These are phyloP conservation scores for Herpetomonas tarakana DNA, from an alignment of 208 protist genomes.

Conservation along the genomic window DNA sequence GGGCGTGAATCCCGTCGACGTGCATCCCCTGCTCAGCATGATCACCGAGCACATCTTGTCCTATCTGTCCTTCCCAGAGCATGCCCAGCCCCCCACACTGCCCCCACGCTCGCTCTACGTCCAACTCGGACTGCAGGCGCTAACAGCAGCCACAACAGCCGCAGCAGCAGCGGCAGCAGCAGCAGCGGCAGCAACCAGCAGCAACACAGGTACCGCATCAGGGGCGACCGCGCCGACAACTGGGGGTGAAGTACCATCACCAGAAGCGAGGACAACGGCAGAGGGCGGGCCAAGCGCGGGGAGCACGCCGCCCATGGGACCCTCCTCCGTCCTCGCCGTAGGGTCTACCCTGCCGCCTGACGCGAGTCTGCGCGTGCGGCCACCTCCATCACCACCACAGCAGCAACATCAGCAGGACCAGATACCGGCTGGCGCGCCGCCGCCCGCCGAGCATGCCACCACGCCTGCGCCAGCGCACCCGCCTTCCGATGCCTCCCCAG, in stretches of 20 bases:
- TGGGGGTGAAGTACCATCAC: too few relatives aligned
- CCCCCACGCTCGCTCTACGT: conserved; percentile 5
- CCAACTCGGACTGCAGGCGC: background rate
- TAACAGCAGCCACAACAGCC: background rate
- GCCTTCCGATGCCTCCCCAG: background rate
- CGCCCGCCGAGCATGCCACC: background rate
- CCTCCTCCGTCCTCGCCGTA: too few relatives aligned
- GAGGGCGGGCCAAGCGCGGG: background rate
- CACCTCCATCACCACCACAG: too few relatives aligned
- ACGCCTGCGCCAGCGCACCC: background rate
- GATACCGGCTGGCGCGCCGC: background rate
- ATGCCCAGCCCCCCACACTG: background rate
- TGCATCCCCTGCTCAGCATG: background rate
- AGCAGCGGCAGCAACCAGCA: background rate
- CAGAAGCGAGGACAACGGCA: too few relatives aligned
- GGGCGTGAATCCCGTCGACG: background rate
- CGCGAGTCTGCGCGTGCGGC: background rate
- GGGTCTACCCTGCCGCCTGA: background rate
- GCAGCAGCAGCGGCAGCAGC: background rate
- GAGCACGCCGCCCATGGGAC: background rate
- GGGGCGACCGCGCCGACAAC: background rate
- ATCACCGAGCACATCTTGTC: conserved; percentile 42
- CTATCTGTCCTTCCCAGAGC: conserved; percentile 54
- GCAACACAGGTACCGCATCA: too few relatives aligned
- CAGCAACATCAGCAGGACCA: background rate